A percentile compares a stretch with the other conserved stretches of the same genome.
phyloP scores from a whole-genome alignment of 1,139 yeast genomes.

The Protomyces arabidopsidicola region DNA sequence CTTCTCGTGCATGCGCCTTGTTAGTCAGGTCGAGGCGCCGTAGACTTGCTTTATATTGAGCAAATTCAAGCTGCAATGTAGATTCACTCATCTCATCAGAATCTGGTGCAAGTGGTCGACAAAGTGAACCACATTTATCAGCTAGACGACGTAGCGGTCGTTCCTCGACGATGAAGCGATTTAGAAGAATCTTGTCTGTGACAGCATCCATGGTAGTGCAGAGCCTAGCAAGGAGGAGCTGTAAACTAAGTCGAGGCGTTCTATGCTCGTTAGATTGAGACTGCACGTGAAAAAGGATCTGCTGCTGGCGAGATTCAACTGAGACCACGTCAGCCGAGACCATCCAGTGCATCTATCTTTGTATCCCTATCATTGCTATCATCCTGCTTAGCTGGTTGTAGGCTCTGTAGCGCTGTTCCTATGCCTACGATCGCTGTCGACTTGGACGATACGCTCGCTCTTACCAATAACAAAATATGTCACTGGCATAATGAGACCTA shows the following conservation, averaged over 20 bases:
- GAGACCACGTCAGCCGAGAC: too few relatives aligned
- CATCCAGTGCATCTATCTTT: too few relatives aligned
- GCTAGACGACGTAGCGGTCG: neutral
- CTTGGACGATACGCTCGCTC: slow-evolving; percentile 23
- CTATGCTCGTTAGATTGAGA: too few relatives aligned
- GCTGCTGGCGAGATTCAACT: too few relatives aligned
- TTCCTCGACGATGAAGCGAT: neutral
- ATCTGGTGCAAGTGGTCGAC: neutral
- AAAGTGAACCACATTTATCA: neutral
- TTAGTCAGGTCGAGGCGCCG: neutral
- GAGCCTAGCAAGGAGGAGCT: neutral
- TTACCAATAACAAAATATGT: slow-evolving; percentile 20
- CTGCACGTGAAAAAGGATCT: too few relatives aligned
- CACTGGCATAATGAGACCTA: slow-evolving; percentile 24
- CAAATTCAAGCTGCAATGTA: neutral
- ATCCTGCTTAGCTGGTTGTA: neutral
- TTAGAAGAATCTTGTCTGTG: neutral
- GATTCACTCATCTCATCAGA: neutral
- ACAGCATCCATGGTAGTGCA: neutral
- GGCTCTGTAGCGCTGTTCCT: neutral
- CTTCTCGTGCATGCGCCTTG: neutral
- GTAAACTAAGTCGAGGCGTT: too few relatives aligned
- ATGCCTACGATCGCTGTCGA: slow-evolving; percentile 25
- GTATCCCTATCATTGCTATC: neutral
- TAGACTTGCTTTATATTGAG: neutral